Conservation (phyloP, 768 basidiomycete genomes). For the Piloderma croceum region DNA sequence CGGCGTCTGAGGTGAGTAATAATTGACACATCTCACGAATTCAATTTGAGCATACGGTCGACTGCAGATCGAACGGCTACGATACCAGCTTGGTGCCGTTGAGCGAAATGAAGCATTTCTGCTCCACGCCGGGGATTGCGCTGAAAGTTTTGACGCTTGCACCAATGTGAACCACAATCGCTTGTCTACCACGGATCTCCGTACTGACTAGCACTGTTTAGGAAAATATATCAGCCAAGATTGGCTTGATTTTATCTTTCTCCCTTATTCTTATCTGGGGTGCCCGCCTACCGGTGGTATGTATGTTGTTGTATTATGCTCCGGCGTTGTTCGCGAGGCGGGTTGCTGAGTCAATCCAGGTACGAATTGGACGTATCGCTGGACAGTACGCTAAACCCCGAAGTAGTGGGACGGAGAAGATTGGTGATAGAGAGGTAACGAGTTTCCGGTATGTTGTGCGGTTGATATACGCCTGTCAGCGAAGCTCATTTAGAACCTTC, state of each 20-base stretch:
- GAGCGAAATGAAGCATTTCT: slow-evolving; percentile 88
- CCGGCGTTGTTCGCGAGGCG: not conserved
- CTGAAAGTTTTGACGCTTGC: slow-evolving; percentile 91
- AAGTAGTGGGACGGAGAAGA: slow-evolving; percentile 73
- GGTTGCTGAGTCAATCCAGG: slow-evolving; percentile 31
- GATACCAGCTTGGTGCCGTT: slow-evolving; percentile 73
- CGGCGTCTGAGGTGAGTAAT: slow-evolving; percentile 83
- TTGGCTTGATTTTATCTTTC: slow-evolving; percentile 90
- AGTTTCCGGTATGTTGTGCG: slow-evolving; percentile 71
- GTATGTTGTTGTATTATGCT: slow-evolving; percentile 17
- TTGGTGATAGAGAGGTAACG: slow-evolving; percentile 69
- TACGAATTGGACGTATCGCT: slow-evolving; percentile 86
- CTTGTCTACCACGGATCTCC: slow-evolving; percentile 3
- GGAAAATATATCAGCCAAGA: slow-evolving; percentile 85
- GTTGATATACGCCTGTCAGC: not conserved
- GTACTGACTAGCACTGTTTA: slow-evolving; percentile 23
- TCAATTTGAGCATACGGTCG: too few species aligned
- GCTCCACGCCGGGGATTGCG: slow-evolving; percentile 96
- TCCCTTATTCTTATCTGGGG: slow-evolving; percentile 95
- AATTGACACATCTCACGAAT: too few species aligned
- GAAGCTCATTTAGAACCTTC: not conserved
- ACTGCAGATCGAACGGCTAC: slow-evolving; percentile 70
- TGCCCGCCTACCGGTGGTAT: slow-evolving; percentile 84
- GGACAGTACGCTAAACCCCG: slow-evolving; percentile 96
- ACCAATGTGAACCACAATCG: slow-evolving; percentile 53